Evolutionary conservation across 1,139 yeast genomes (phyloP).

Genomic region (Schwanniomyces etchellsii): DNA sequence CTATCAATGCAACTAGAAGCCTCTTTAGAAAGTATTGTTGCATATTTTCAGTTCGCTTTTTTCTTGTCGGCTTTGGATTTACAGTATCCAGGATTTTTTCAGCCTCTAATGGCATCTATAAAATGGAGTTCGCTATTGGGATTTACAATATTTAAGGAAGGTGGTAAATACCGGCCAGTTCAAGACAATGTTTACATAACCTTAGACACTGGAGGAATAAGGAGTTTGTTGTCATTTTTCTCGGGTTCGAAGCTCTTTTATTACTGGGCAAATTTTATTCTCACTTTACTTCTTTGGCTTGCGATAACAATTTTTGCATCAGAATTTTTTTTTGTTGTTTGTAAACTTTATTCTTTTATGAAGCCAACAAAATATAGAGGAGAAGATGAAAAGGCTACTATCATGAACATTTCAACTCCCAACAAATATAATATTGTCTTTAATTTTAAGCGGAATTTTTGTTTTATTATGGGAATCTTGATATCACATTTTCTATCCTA

Average conservation of each 20-base stretch:
- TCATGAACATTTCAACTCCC: too few relatives aligned
- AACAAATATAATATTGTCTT: too few relatives aligned
- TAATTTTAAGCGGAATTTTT: constrained; percentile 13
- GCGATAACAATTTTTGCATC: too few relatives aligned
- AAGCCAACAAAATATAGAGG: background rate
- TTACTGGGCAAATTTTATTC: constrained; percentile 43
- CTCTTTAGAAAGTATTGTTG: constrained; percentile 41
- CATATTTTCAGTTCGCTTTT: constrained; percentile 54
- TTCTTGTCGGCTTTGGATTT: constrained; percentile 53
- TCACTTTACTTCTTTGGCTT: constrained; percentile 25
- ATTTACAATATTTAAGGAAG: constrained; percentile 11
- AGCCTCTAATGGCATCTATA: constrained; percentile 42
- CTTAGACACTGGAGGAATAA: constrained; percentile 26
- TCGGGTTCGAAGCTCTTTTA: constrained; percentile 17
- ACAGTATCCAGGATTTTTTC: constrained; percentile 60
- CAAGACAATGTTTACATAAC: constrained; percentile 34
- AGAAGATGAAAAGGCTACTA: too few relatives aligned
- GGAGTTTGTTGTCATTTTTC: constrained; percentile 23
- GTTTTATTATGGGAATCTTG: constrained; percentile 27
- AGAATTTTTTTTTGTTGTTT: too few relatives aligned
- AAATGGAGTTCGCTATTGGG: constrained; percentile 37
- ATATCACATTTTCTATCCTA: constrained; percentile 27
- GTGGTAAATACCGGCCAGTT: constrained; percentile 7
- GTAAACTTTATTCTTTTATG: too few relatives aligned
- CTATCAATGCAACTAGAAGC: constrained; percentile 56